Conservation (phyloP, 352 stramenopile species). For the Peronospora tabacina region DNA sequence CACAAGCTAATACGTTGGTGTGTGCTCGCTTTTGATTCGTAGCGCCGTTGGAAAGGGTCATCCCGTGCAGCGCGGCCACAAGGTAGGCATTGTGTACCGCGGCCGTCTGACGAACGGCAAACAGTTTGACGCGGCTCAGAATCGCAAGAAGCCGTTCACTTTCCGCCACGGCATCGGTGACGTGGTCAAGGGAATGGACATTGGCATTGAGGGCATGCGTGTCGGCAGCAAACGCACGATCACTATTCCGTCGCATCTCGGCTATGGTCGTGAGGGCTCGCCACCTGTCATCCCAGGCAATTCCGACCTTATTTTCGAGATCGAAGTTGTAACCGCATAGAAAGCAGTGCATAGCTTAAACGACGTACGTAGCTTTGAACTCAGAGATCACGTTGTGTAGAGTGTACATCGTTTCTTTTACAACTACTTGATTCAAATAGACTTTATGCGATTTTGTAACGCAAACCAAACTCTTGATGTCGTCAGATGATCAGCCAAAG, state of each 20-base stretch:
- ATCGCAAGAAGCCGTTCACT: constrained; percentile 77
- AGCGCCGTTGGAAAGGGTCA: constrained; percentile 69
- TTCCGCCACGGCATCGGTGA: constrained; percentile 83
- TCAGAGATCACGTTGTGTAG: neutral
- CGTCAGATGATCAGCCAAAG: neutral
- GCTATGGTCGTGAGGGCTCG: constrained; percentile 86
- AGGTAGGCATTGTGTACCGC: constrained; percentile 78
- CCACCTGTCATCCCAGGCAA: constrained; percentile 84
- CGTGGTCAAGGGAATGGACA: constrained; percentile 95
- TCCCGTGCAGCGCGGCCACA: constrained; percentile 46
- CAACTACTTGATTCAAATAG: no score
- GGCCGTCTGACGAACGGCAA: constrained; percentile 78
- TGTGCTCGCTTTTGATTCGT: constrained; percentile 7
- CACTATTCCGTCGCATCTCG: constrained; percentile 89
- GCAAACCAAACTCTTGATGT: neutral
- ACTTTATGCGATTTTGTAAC: neutral
- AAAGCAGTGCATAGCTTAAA: neutral
- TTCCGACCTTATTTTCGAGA: constrained; percentile 91
- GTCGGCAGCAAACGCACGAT: constrained; percentile 89
- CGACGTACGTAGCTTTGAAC: neutral
- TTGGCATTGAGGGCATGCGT: constrained; percentile 88
- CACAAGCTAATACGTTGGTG: constrained; percentile 9
- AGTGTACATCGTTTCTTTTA: neutral
- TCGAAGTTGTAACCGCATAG: constrained; percentile 81
- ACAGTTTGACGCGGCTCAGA: constrained; percentile 75